Evolutionary conservation across 257 asterid species (phyloP), one percentile per base, ranked within the genome.

Genomic region (Scutellaria galericulata): DNA sequence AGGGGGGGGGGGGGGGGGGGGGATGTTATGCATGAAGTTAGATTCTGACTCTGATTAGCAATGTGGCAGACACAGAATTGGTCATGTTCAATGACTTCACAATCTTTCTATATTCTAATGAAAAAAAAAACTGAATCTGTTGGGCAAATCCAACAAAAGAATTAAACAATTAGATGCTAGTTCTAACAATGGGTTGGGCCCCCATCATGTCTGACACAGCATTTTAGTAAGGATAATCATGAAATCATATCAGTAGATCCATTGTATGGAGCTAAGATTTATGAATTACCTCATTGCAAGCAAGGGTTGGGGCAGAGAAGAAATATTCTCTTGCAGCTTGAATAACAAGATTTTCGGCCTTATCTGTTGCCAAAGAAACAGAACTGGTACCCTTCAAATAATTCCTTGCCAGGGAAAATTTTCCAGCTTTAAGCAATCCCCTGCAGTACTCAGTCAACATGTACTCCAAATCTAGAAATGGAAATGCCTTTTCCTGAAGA

Each of bases 301-400:
- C 70, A 74, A 95, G 98, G 82, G 96, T 92, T 67, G 99, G 95
- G 37, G 99, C 99, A 77, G 99, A 90, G 79, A 82, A 95, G 85
- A 95, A 95, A 78, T 95, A 95, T 78, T 95, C 99, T 80, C 99
- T 81, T 48, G 98, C 98, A 80, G 99, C 96, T 85, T 90, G 97
- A 83, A 95, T 88, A 76, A 95, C 98, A 75, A 95, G 96, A 86
- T 74, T 88, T 82, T 92, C 99, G 8, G 97, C 97, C 84, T 92
- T 95, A 70, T 95, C 97, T 44, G 93, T 77, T 71, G 93, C 89
- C 94, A 95, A 79, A 68, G 88, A 62, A 80, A 90, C 89, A 54
- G 96, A 84, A 79, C 87, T 88, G 72, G 93, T 82, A 66, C 99
- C 98, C 83, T 85, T 90, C 77, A 95, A 83, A 78, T 92, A 95